Evolutionary conservation across 306 rosid genomes (phyloP), one percentile per base, ranked within the genome.

Genomic region (Cicer arietinum): DNA sequence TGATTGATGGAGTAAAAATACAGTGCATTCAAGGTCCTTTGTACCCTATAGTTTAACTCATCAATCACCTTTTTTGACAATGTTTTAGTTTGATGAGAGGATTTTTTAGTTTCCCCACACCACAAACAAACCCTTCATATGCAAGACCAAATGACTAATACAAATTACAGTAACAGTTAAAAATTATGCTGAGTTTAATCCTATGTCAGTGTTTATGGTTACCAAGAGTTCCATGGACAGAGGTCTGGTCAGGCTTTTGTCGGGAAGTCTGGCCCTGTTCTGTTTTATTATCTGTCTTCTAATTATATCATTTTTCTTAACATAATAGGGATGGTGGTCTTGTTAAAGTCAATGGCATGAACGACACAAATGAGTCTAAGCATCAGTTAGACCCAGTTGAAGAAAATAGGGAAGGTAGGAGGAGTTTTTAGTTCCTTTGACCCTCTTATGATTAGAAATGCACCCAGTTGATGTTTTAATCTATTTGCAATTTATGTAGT

Each of bases 381-480:
- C 80, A 84, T 77, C 77, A 78, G 50, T 76, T 54, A 71, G 62
- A 78, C 47, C 30, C 76, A 10, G 57, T 56, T 7, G 89, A 76
- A 81, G 87, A 76, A 84, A 74, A 71, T 67, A 25, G 10, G 73
- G 82, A 74, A 67, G 88, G 93, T 87, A 62, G 71, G 76, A 20
- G 9, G 76, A 20, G 9, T 56, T 80, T 44, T 78, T 56, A 7
- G 45, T 52, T 37, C 63, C 52, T 59, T 79, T 66, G 77, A 70
- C 71, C 50, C 62, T 54, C 85, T 58, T 71, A 8, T 60, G 46
- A 53, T 58, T 42, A 16, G n/a, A 73, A 78, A 35, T 7, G 30
- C 50, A n/a, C 57, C 11, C 4, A 1, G 69, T 40, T 51, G 70
- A 44, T 67, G 69, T 66, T 63, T 43, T 46, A 56, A 17, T 43